Conservation (phyloP, 805 yeast genomes). For the Hanseniaspora pseudoguilliermondii region DNA sequence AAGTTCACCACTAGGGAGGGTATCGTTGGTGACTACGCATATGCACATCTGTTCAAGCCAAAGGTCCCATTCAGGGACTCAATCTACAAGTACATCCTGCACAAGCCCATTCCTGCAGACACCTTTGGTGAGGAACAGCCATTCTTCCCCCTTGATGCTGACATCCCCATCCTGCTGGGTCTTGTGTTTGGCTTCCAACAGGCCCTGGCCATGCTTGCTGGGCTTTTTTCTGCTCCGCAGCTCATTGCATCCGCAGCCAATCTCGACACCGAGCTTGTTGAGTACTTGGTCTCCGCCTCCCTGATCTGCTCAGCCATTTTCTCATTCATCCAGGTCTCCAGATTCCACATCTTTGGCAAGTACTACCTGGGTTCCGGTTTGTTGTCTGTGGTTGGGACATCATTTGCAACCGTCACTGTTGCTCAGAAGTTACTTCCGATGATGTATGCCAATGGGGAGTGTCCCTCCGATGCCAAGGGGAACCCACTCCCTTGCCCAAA, state of each 20-base stretch:
- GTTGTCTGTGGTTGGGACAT: constrained; percentile 80
- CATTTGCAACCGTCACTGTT: constrained; percentile 77
- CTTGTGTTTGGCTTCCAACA: constrained; percentile 76
- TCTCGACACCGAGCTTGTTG: constrained; percentile 36
- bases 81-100: constrained; percentile 19
- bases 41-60: constrained; percentile 67
- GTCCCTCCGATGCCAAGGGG: constrained; percentile 49
- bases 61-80: constrained; percentile 47
- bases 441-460: constrained; percentile 62
- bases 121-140: constrained; percentile 37
- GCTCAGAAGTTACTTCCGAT: constrained; percentile 63
- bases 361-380: constrained; percentile 80
- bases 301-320: constrained; percentile 60
- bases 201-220: constrained; percentile 81
- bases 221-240: constrained; percentile 74
- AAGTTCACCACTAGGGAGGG: constrained; percentile 69
- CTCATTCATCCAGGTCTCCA: constrained; percentile 63
- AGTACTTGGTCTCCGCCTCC: constrained; percentile 59
- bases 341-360: constrained; percentile 64
- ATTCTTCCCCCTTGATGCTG: constrained; percentile 67
- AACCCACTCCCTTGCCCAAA: constrained; percentile 66
- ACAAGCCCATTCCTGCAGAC: constrained; percentile 29
- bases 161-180: constrained; percentile 72
- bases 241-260: constrained; percentile 55
- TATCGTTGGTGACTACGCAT: constrained; percentile 76